Conservation (phyloP, 1,139 yeast genomes). For the Sugiyamaella pinicola region DNA sequence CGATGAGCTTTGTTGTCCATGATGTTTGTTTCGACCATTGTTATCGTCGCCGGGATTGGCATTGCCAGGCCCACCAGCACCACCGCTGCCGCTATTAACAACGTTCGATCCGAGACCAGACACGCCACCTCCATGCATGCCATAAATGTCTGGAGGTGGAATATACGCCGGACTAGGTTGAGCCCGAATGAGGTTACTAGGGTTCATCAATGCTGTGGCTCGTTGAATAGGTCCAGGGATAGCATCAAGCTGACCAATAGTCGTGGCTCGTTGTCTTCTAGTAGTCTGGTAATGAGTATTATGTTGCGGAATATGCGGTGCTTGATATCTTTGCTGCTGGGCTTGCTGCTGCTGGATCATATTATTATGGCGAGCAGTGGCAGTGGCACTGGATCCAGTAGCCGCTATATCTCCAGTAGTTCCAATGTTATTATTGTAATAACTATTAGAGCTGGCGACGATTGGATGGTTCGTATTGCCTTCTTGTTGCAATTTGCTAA, state of each 20-base stretch:
- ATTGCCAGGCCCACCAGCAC: background rate
- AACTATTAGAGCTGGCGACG: slow-evolving; percentile 12
- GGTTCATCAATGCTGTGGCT: slow-evolving; percentile 47
- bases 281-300: slow-evolving; percentile 16
- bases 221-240: slow-evolving; percentile 47
- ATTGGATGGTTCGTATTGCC: slow-evolving; percentile 7
- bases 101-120: slow-evolving; percentile 15
- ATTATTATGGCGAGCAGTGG: background rate
- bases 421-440: slow-evolving; percentile 15
- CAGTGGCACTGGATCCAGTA: background rate
- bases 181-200: slow-evolving; percentile 44
- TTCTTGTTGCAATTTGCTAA: slow-evolving; percentile 1
- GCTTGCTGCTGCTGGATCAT: slow-evolving; percentile 7
- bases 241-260: slow-evolving; percentile 47
- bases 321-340: slow-evolving; percentile 19
- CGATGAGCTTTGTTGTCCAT: slow-evolving; percentile 8
- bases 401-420: background rate
- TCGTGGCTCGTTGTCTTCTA: slow-evolving; percentile 45
- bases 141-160: slow-evolving; percentile 45
- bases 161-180: slow-evolving; percentile 47
- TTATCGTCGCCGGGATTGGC: slow-evolving; percentile 8
- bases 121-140: slow-evolving; percentile 19
- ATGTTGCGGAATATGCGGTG: slow-evolving; percentile 8
- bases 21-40: slow-evolving; percentile 16
- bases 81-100: background rate